Base-by-base conservation (phyloP, 164 flowering plant species). In the Annona cherimola region DNA sequence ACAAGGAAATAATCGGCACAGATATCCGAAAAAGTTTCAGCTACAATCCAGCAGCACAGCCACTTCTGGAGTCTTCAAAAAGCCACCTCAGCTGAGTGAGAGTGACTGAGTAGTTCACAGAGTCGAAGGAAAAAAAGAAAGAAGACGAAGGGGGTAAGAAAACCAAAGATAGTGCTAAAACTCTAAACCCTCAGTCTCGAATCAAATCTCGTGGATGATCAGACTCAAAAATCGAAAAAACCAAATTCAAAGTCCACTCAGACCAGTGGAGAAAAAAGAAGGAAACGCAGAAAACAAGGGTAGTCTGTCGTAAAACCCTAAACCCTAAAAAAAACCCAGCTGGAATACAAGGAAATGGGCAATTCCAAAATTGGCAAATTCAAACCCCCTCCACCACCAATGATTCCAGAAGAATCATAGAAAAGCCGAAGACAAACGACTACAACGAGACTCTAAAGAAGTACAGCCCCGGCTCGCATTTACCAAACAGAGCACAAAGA, bases 401-500 rank as follows among this genome's bases (percentile, higher is more conserved):
- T 8, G 14, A 5, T 50, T 7, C 57, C 9, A 16, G 2, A 50
- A 50, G 14, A 50, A 50, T 8, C 16, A 50, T 0, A 50, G 14
- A 46, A 46, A 46, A 50, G 14, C 9, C 9, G 14, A 50, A 50
- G 14, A 50, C 57, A 50, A 26, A 26, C 35, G 57, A 50, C 14
- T 50, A 50, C 9, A 11, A 11, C 57, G 14, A 50, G 14, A 50
- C 57, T 50, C 57, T 50, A 50, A 50, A 50, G 14, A 50, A 26
- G 35, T 26, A 26, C 35, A 26, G 35, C 35, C 9, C 57, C 57
- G 14, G 9, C 14, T 50, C 57, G 9, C 14, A 50, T 8, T 50
- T 16, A 11, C 62, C 46, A 66, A 61, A 68, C 54, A 3, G 73
- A 46, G 45, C 40, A 61, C 60, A 44, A 39, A 62, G 35, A 63